Evolutionary conservation across 2,329 filamentous ascomycete genomes (phyloP).

Genomic region (Ustulina deusta): DNA sequence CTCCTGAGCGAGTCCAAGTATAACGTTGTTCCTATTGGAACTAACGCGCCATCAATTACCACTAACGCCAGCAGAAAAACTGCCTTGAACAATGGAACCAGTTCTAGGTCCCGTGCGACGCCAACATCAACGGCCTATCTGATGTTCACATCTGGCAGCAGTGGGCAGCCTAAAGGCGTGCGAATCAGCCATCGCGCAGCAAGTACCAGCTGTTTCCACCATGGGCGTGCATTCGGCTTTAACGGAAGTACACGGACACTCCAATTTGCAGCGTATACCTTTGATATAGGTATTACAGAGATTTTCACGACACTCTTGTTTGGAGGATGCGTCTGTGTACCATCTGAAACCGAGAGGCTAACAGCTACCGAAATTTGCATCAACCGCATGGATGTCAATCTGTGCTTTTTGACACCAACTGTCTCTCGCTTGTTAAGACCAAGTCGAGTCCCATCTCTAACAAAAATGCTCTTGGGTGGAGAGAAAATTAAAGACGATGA

Average conservation of each 20-base stretch:
- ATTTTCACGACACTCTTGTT: constrained; percentile 8
- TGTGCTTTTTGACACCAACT: constrained; percentile 9
- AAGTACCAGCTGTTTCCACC: constrained; percentile 8
- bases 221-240: constrained; percentile 3
- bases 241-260: neutral
- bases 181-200: constrained; percentile 2
- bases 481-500: constrained; percentile 11
- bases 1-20: neutral
- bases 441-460: neutral
- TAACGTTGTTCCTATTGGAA: neutral
- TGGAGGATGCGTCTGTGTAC: constrained; percentile 25
- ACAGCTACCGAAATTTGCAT: neutral
- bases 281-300: constrained; percentile 6
- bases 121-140: constrained; percentile 7
- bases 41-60: neutral
- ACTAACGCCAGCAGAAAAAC: neutral
- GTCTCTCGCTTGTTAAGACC: constrained; percentile 7
- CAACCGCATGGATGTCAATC: constrained; percentile 4
- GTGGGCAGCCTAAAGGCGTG: constrained; percentile 19
- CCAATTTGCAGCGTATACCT: constrained; percentile 20
- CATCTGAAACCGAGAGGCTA: constrained; percentile 12
- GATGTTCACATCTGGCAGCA: constrained; percentile 28
- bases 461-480: constrained; percentile 4
- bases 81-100: neutral
- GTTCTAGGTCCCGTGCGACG: neutral